Percentiles rank a stretch among this genome's conserved stretches.
Evolutionary conservation across 306 rosid genomes (phyloP).

Genomic region (Spatholobus suberectus): DNA sequence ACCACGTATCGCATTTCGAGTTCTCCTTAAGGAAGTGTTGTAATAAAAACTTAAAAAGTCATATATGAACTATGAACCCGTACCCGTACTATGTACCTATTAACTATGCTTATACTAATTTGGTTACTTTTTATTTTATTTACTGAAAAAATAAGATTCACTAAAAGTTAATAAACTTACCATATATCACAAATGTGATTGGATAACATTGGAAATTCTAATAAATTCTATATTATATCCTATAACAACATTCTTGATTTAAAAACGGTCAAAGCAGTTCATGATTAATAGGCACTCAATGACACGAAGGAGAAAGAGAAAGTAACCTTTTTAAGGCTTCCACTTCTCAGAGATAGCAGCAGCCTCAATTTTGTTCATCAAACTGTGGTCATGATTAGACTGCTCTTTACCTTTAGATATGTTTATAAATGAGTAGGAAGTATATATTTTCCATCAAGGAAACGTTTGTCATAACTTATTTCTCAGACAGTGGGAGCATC

Average conservation of each 20-base stretch:
- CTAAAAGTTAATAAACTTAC: no score
- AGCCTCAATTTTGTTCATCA: constrained; percentile 54
- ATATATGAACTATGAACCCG: no score
- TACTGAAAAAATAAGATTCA: no score
- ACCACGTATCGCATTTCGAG: no score
- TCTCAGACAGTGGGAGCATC: constrained; percentile 42
- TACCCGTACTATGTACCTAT: no score
- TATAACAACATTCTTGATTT: background rate
- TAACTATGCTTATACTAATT: no score
- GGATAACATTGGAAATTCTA: no score
- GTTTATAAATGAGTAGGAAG: constrained; percentile 53
- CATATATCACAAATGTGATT: no score
- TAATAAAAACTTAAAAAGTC: no score
- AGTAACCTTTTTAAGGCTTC: constrained; percentile 51
- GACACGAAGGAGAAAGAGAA: background rate
- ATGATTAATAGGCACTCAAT: background rate
- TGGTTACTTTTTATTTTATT: no score
- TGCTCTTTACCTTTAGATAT: constrained; percentile 40
- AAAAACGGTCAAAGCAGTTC: background rate
- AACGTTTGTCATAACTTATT: constrained; percentile 13
- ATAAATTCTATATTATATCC: no score
- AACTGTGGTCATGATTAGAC: constrained; percentile 24
- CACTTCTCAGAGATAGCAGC: constrained; percentile 50
- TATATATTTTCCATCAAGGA: constrained; percentile 44
- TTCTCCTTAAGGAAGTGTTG: no score